These are phyloP conservation scores for Colletotrichum lini DNA, from an alignment of 2,329 filamentous ascomycete genomes.

Conservation along the genomic window DNA sequence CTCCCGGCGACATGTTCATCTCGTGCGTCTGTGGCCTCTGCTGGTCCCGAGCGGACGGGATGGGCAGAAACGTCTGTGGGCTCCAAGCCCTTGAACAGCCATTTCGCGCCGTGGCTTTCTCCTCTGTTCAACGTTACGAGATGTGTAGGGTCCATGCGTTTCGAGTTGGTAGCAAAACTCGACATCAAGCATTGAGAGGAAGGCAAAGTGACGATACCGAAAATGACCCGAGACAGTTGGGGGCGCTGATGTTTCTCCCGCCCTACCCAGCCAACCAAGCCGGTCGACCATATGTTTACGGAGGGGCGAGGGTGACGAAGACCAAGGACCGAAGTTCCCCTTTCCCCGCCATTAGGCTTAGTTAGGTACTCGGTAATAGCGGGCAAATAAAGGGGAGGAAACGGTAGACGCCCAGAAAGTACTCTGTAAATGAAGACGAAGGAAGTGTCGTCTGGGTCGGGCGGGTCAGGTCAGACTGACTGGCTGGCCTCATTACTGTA, in stretches of 20 bases:
- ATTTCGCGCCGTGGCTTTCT: not conserved
- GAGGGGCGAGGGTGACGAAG: not conserved
- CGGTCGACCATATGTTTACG: not conserved
- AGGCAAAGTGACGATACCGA: not conserved
- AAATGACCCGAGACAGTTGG: constrained; percentile 1
- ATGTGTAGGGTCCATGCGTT: not conserved
- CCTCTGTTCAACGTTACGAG: constrained; percentile 16
- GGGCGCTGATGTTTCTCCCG: not conserved
- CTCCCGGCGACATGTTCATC: not conserved
- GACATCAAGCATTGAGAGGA: not conserved
- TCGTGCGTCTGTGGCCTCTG: not conserved
- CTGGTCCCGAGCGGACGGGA: constrained; percentile 9
- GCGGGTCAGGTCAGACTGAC: not conserved
- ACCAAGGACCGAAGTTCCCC: not conserved
- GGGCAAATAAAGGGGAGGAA: constrained; percentile 16
- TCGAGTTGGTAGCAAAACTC: not conserved
- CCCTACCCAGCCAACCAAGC: not conserved
- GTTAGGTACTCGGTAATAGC: constrained; percentile 35
- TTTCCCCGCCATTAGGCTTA: constrained; percentile 21
- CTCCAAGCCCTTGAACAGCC: constrained; percentile 7
- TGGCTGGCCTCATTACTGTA: not conserved
- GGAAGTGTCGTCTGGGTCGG: no score
- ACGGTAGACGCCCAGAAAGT: not conserved
- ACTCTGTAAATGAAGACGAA: not conserved
- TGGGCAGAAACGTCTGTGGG: constrained; percentile 15